phyloP scores from a whole-genome alignment of 78 protist species.

The Chrysochromulina parva region DNA sequence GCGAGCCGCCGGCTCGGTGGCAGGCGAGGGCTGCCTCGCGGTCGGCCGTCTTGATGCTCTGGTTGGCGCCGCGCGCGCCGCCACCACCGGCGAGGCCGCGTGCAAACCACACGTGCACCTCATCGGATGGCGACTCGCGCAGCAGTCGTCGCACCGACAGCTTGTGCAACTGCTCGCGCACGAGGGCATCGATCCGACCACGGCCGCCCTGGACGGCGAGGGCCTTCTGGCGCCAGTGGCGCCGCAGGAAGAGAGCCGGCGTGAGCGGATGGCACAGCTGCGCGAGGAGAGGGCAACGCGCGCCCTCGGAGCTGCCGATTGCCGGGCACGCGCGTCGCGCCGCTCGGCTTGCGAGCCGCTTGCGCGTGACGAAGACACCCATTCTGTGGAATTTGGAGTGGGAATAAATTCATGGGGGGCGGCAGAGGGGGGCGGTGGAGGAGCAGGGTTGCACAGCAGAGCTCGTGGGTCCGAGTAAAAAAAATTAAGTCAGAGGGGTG shows the following conservation, averaged over 20 bases:
- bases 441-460: too few relatives aligned
- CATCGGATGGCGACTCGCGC: not conserved
- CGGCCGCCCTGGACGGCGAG: not conserved
- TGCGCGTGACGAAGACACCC: too few relatives aligned
- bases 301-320: not conserved
- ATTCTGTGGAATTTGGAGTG: too few relatives aligned
- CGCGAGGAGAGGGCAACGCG: not conserved
- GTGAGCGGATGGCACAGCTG: not conserved
- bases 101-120: not conserved
- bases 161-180: not conserved
- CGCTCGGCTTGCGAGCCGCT: too few relatives aligned
- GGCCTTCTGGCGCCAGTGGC: not conserved
- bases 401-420: too few relatives aligned
- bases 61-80: not conserved
- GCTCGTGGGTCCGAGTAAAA: too few relatives aligned
- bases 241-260: not conserved
- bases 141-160: not conserved
- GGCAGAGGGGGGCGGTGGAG: too few relatives aligned
- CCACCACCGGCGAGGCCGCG: not conserved
- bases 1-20: slow-evolving; percentile 29
- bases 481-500: too few relatives aligned
- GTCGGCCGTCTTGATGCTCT: not conserved
- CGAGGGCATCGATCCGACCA: not conserved
- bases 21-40: not conserved
- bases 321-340: too few relatives aligned